phyloP scores from a whole-genome alignment of 1,284 basidiomycete species.

The Mycena citricolor region DNA sequence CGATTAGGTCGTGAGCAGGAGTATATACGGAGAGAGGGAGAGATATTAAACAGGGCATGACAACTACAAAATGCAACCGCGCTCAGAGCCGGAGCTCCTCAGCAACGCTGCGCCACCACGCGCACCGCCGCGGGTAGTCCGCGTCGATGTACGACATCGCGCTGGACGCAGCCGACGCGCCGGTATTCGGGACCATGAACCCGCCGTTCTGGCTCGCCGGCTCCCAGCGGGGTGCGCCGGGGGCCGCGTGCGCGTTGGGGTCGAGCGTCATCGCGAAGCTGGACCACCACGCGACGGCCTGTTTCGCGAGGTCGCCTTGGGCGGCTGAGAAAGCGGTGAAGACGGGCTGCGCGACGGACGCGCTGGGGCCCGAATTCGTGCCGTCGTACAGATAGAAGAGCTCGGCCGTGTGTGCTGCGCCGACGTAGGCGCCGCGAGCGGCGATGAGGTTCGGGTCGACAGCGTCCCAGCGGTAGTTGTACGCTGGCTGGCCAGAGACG shows the following conservation, averaged over 20 bases:
- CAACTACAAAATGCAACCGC: too few relatives aligned
- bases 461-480: conserved; percentile 24
- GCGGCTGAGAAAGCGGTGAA: conserved; percentile 20
- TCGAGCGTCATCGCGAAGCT: conserved; percentile 19
- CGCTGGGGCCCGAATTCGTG: conserved; percentile 24
- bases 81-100: conserved; percentile 18
- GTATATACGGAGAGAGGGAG: too few relatives aligned
- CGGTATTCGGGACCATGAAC: conserved; percentile 17
- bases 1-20: too few relatives aligned
- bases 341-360: conserved; percentile 22
- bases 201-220: conserved; percentile 17
- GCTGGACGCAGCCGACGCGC: conserved; percentile 4
- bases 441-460: conserved; percentile 21
- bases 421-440: conserved; percentile 18
- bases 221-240: conserved; percentile 20
- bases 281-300: conserved; percentile 24
- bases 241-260: conserved; percentile 20
- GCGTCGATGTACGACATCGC: conserved; percentile 6
- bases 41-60: too few relatives aligned
- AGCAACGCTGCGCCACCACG: conserved; percentile 23
- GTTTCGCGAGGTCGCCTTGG: conserved; percentile 16
- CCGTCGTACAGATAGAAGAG: conserved; percentile 25
- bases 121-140: conserved; percentile 14
- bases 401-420: conserved; percentile 23
- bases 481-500: conserved; percentile 20